A percentile compares a stretch with the other conserved stretches of the same genome.
These are phyloP conservation scores for Uncinocarpus reesii DNA, from an alignment of 2,329 filamentous ascomycete genomes.

Conservation along the genomic window DNA sequence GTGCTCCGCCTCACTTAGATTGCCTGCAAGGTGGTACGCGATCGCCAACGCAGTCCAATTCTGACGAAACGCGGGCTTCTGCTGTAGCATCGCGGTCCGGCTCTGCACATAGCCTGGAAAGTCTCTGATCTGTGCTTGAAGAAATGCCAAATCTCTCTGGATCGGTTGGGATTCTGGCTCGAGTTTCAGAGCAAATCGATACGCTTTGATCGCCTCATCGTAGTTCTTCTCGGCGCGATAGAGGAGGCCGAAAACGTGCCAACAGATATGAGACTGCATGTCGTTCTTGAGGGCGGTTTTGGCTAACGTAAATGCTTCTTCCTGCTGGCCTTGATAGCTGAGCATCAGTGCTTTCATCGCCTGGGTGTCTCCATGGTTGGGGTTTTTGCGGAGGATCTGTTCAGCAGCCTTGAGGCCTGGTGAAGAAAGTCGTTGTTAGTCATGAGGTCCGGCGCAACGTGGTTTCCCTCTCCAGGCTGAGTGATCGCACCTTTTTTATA, in stretches of 20 bases:
- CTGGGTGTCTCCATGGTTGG: conserved; percentile 94
- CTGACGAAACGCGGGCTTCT: conserved; percentile 68
- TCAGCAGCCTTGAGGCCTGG: conserved; percentile 85
- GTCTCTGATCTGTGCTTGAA: conserved; percentile 95
- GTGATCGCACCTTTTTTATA: conserved; percentile 65
- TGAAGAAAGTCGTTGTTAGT: conserved; percentile 6
- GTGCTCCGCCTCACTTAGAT: conserved; percentile 76
- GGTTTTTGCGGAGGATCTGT: conserved; percentile 87
- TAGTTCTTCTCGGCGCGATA: conserved; percentile 95
- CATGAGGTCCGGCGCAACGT: conserved; percentile 20
- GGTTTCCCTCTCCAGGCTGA: neutral
- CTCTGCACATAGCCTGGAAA: conserved; percentile 89
- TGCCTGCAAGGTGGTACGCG: conserved; percentile 81
- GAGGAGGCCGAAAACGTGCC: conserved; percentile 95
- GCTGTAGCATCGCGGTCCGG: conserved; percentile 75
- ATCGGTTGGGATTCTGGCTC: conserved; percentile 95
- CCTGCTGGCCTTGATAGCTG: conserved; percentile 80
- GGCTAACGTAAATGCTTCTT: conserved; percentile 86
- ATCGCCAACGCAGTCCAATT: conserved; percentile 98
- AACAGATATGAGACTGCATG: conserved; percentile 99
- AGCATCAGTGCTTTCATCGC: conserved; percentile 98
- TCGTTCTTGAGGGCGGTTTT: conserved; percentile 88
- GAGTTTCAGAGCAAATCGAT: conserved; percentile 85
- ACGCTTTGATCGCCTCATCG: conserved; percentile 97
- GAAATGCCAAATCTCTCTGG: conserved; percentile 79